These are phyloP conservation scores for Aspergillus clavatus DNA, from an alignment of 2,329 filamentous ascomycete species.

Conservation along the genomic window DNA sequence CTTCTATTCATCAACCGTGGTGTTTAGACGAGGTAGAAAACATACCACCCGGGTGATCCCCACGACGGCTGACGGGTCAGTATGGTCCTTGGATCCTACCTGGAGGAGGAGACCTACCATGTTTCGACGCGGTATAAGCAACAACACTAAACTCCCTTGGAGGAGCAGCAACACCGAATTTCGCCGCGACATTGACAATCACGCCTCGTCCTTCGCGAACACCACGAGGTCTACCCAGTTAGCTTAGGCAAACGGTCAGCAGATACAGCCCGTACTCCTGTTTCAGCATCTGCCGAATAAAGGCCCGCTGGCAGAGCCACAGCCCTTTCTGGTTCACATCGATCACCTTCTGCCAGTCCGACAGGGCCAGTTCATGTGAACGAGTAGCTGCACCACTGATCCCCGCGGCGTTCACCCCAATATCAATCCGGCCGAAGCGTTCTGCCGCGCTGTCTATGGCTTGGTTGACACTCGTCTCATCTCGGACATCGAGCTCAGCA, in stretches of 20 bases:
- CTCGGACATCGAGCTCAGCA: conserved; percentile 46
- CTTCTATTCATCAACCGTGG: neutral
- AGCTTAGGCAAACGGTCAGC: neutral
- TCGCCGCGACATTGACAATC: conserved; percentile 24
- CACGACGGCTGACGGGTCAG: conserved; percentile 17
- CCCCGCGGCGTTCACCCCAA: conserved; percentile 55
- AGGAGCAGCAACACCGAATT: conserved; percentile 18
- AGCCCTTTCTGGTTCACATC: conserved; percentile 54
- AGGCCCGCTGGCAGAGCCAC: conserved; percentile 53
- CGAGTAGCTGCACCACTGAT: too few relatives aligned
- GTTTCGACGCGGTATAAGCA: conserved; percentile 23
- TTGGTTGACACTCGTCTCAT: conserved; percentile 41
- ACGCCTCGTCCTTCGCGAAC: conserved; percentile 18
- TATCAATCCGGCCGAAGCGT: conserved; percentile 51
- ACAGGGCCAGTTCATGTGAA: conserved; percentile 26
- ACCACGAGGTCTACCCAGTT: conserved; percentile 9
- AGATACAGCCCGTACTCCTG: conserved; percentile 19
- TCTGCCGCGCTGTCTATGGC: conserved; percentile 41
- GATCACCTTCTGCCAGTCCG: conserved; percentile 49
- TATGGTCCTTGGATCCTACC: neutral
- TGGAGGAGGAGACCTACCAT: conserved; percentile 12
- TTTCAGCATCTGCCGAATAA: conserved; percentile 32
- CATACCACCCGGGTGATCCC: conserved; percentile 22
- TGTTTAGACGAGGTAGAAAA: too few relatives aligned
- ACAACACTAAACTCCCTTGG: conserved; percentile 10